Percentiles rank a stretch among this genome's conserved stretches.
Evolutionary conservation across 2,329 filamentous ascomycete species (phyloP).

Genomic region (Calonectria henricotiae): DNA sequence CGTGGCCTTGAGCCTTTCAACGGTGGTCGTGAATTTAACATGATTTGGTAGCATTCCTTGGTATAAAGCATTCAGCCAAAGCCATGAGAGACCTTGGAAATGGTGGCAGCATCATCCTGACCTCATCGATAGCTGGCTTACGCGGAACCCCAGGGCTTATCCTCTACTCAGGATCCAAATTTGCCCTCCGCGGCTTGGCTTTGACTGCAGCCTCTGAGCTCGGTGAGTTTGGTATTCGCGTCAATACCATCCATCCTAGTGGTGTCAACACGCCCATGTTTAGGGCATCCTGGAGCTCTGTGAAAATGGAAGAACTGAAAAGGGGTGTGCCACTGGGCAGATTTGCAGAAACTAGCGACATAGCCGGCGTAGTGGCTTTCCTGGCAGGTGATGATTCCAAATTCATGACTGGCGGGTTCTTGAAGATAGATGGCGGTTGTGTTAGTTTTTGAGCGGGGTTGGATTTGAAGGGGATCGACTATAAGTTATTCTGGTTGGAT

Average conservation of each 20-base stretch:
- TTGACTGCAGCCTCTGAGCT: conserved; percentile 21
- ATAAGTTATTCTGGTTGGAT: too few species aligned
- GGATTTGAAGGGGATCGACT: too few species aligned
- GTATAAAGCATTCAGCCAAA: conserved; percentile 18
- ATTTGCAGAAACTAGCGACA: conserved; percentile 18
- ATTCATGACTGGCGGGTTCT: conserved; percentile 22
- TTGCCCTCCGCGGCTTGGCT: conserved; percentile 19
- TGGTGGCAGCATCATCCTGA: conserved; percentile 20
- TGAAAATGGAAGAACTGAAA: conserved; percentile 7
- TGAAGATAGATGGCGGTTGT: conserved; percentile 23
- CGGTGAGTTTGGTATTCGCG: conserved; percentile 19
- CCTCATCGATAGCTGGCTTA: conserved; percentile 19
- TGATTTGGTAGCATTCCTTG: conserved; percentile 11
- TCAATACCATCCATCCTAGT: conserved; percentile 26
- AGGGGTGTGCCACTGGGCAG: conserved; percentile 4
- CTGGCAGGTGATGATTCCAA: conserved; percentile 24
- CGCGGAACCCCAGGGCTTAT: conserved; percentile 23
- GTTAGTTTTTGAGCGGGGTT: conserved; percentile 9
- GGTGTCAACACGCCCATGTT: conserved; percentile 29
- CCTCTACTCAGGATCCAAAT: conserved; percentile 24
- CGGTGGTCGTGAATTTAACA: not conserved
- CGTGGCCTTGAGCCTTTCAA: conserved; percentile 48
- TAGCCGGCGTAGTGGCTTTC: conserved; percentile 17
- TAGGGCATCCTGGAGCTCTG: conserved; percentile 6
- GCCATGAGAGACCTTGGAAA: conserved; percentile 16